Evolutionary conservation across 1,139 yeast species (phyloP).

Genomic region (Meyerozyma smithsonii): DNA sequence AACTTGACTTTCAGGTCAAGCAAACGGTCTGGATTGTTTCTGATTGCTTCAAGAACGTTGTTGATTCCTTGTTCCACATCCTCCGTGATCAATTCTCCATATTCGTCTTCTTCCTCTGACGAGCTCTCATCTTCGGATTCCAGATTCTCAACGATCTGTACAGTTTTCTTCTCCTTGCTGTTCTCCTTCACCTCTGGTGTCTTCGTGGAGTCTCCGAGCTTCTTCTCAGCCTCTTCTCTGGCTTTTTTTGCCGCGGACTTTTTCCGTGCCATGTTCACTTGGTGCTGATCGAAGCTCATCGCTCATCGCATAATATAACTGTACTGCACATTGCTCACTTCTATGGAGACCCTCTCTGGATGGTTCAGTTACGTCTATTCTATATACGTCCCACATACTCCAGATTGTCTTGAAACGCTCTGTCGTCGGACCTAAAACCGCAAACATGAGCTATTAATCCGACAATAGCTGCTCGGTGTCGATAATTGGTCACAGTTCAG

Average conservation of each 20-base stretch:
- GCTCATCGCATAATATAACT: conserved; percentile 1
- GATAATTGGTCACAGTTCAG: too few species aligned
- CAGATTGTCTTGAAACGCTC: not conserved
- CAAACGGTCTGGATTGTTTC: conserved; percentile 57
- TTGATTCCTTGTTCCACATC: conserved; percentile 79
- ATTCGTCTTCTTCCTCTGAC: conserved; percentile 87
- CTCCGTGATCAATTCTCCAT: conserved; percentile 80
- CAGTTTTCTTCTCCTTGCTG: conserved; percentile 8
- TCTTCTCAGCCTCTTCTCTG: conserved; percentile 39
- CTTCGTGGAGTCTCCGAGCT: conserved; percentile 8
- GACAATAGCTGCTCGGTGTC: too few species aligned
- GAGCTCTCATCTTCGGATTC: conserved; percentile 14
- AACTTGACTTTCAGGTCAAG: conserved; percentile 66
- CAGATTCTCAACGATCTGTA: conserved; percentile 8
- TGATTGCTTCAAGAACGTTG: conserved; percentile 66
- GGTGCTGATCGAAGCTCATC: conserved; percentile 1
- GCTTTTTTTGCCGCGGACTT: conserved; percentile 83
- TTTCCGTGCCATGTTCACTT: conserved; percentile 70
- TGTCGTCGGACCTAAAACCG: too few species aligned
- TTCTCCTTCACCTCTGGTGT: conserved; percentile 16
- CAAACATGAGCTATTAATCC: too few species aligned
- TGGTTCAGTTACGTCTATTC: too few species aligned
- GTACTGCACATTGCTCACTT: not conserved
- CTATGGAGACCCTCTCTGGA: too few species aligned
- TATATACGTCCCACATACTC: too few species aligned